Percentiles rank a stretch among this genome's conserved stretches.
phyloP scores from a whole-genome alignment of 495 filamentous ascomycete genomes.

The Schizothecium vesticola region DNA sequence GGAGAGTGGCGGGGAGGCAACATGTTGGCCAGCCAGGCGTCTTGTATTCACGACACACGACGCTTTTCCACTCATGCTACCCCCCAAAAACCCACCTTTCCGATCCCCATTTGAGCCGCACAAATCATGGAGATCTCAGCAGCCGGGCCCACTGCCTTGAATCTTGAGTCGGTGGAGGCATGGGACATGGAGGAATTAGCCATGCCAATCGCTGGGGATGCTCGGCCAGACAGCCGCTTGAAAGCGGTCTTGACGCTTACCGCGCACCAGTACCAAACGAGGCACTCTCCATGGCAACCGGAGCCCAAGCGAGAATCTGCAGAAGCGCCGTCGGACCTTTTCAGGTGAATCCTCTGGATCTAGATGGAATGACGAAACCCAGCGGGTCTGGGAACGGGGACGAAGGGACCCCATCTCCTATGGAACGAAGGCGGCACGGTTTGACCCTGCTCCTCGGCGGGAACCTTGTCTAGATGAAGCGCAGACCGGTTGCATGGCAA shows the following conservation, averaged over 20 bases:
- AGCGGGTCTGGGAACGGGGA: slow-evolving; percentile 22
- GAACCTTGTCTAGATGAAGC: slow-evolving; percentile 27
- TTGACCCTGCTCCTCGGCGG: slow-evolving; percentile 22
- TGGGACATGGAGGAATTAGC: slow-evolving; percentile 17
- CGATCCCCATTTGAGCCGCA: slow-evolving; percentile 28
- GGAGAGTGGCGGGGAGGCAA: background rate
- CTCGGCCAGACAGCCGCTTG: slow-evolving; percentile 16
- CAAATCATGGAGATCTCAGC: slow-evolving; percentile 22
- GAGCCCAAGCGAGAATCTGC: slow-evolving; percentile 11
- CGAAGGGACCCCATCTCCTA: slow-evolving; percentile 14
- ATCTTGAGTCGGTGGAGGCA: slow-evolving; percentile 8
- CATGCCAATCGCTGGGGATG: slow-evolving; percentile 23
- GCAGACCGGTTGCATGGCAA: slow-evolving; percentile 16
- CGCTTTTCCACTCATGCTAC: slow-evolving; percentile 1
- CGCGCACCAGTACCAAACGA: slow-evolving; percentile 11
- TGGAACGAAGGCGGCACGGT: slow-evolving; percentile 23
- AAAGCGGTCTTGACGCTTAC: slow-evolving; percentile 17
- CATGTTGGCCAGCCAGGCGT: slow-evolving; percentile 5
- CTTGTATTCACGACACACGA: slow-evolving; percentile 12
- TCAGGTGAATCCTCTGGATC: slow-evolving; percentile 9
- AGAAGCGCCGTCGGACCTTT: slow-evolving; percentile 13
- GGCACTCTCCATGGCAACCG: slow-evolving; percentile 15
- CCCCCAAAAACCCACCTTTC: slow-evolving; percentile 21
- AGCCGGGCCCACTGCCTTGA: slow-evolving; percentile 21
- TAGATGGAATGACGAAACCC: slow-evolving; percentile 8